Evolutionary conservation across 2,329 filamentous ascomycete genomes (phyloP).

Genomic region (Ophiocordyceps robertsii): DNA sequence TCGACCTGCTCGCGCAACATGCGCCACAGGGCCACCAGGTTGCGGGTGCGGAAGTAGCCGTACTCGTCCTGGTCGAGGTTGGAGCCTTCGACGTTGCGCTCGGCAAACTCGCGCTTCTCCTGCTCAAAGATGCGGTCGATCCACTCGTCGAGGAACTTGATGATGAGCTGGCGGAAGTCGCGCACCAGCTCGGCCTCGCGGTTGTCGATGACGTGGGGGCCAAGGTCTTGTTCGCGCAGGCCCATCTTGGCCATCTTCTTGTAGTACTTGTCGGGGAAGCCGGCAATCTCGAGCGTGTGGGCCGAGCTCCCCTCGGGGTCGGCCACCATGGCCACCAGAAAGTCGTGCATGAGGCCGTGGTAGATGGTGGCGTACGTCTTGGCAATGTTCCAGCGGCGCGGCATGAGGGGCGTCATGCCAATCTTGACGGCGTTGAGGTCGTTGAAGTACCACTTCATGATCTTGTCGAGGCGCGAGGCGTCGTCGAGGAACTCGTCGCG

Average conservation of each 20-base stretch:
- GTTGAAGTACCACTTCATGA: constrained; percentile 93
- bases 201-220: constrained; percentile 80
- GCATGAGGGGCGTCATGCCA: constrained; percentile 84
- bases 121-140: constrained; percentile 82
- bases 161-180: constrained; percentile 90
- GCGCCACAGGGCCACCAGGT: constrained; percentile 87
- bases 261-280: constrained; percentile 95
- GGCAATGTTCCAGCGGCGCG: constrained; percentile 93
- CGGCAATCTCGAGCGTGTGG: constrained; percentile 81
- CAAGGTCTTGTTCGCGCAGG: constrained; percentile 60
- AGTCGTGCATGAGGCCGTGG: constrained; percentile 91
- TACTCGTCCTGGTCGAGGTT: constrained; percentile 80
- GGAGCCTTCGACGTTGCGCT: constrained; percentile 57
- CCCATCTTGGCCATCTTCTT: constrained; percentile 88
- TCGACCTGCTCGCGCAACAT: constrained; percentile 91
- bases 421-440: constrained; percentile 89
- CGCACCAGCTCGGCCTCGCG: constrained; percentile 81
- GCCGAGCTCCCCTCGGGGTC: constrained; percentile 73
- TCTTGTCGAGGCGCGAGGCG: constrained; percentile 71
- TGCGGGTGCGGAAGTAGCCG: constrained; percentile 84
- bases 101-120: constrained; percentile 69
- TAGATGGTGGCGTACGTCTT: constrained; percentile 84
- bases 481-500: constrained; percentile 71
- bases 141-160: constrained; percentile 93
- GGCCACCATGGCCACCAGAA: constrained; percentile 69